Conservation (phyloP, 2,329 filamentous ascomycete genomes). For the Monosporascus sp. region DNA sequence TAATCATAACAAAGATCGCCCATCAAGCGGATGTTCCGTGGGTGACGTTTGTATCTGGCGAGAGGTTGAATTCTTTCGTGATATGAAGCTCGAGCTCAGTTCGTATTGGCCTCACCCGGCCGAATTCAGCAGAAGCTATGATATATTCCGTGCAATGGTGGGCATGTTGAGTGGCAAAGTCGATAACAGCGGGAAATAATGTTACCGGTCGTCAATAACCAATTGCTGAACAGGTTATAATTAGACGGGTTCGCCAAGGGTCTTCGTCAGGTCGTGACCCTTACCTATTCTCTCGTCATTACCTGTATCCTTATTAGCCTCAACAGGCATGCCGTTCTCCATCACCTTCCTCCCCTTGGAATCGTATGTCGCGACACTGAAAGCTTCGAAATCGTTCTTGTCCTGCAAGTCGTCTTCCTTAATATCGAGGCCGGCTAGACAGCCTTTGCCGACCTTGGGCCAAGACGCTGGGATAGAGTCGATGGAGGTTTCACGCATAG, state of each 20-base stretch:
- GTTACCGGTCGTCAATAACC: no score
- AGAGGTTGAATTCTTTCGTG: no score
- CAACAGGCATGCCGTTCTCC: constrained; percentile 25
- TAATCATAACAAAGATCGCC: no score
- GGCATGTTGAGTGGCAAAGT: no score
- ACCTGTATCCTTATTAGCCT: background rate
- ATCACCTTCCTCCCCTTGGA: constrained; percentile 22
- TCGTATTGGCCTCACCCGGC: no score
- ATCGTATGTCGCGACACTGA: constrained; percentile 31
- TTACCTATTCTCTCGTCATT: background rate
- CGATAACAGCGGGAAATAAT: no score
- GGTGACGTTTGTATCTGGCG: no score
- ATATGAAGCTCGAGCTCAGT: no score
- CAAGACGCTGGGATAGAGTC: constrained; percentile 26
- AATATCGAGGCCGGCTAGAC: constrained; percentile 21
- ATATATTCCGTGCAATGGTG: no score
- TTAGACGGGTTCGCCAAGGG: background rate
- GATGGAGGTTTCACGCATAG: constrained; percentile 18
- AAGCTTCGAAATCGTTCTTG: constrained; percentile 28
- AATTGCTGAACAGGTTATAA: no score
- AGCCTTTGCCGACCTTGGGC: constrained; percentile 26
- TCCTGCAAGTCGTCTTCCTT: constrained; percentile 25
- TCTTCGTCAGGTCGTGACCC: background rate
- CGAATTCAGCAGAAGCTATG: no score
- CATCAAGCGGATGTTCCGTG: no score